Percentiles rank a stretch among this genome's conserved stretches.
Conservation (phyloP, 1,139 yeast genomes). For the Pichiaceae sp. region DNA sequence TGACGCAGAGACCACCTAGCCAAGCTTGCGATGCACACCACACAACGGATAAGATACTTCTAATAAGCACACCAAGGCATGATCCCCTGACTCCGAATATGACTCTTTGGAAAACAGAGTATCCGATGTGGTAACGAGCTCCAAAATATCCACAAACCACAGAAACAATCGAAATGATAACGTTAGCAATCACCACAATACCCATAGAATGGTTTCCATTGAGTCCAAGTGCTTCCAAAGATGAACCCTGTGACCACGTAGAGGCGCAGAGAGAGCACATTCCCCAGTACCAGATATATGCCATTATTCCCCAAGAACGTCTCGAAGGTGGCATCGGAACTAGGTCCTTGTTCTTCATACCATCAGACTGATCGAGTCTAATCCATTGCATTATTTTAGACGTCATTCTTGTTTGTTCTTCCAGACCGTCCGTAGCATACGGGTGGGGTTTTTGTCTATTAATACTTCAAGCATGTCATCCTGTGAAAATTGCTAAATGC, state of each 20-base stretch:
- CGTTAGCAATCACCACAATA: constrained; percentile 30
- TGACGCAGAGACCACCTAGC: constrained; percentile 27
- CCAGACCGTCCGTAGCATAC: too few relatives aligned
- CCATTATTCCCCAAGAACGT: constrained; percentile 27
- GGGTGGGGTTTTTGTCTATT: too few relatives aligned
- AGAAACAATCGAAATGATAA: constrained; percentile 6
- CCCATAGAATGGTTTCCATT: constrained; percentile 33
- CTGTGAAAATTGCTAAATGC: too few relatives aligned
- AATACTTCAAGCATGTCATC: too few relatives aligned
- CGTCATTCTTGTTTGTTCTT: too few relatives aligned
- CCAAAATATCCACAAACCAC: constrained; percentile 34
- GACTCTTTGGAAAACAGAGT: constrained; percentile 33
- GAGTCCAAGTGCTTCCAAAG: constrained; percentile 31
- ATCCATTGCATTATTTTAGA: too few relatives aligned
- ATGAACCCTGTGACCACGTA: constrained; percentile 21
- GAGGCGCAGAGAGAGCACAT: constrained; percentile 4
- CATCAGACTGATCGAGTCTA: too few relatives aligned
- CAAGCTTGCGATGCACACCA: constrained; percentile 31
- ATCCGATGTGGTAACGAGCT: constrained; percentile 36
- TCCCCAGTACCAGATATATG: constrained; percentile 21
- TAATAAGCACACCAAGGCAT: constrained; percentile 23
- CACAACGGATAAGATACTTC: constrained; percentile 26
- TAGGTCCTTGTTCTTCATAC: too few relatives aligned
- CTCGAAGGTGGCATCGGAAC: too few relatives aligned
- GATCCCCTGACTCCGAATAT: constrained; percentile 34